Conservation (phyloP, 2,329 filamentous ascomycete genomes). For the Ilyonectria mors-panacis region DNA sequence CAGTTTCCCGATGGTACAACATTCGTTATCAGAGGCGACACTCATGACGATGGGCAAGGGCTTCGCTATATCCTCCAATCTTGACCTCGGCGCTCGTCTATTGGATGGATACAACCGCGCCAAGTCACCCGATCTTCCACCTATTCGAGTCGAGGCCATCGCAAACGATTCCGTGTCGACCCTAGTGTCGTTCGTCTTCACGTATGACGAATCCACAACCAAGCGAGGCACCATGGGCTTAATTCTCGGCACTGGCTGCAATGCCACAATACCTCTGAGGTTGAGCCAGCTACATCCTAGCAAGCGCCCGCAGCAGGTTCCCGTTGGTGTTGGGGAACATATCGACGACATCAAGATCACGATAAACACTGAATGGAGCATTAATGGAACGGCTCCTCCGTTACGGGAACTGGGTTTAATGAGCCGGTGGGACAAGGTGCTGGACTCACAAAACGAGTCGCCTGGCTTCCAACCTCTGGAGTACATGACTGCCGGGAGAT, state of each 20-base stretch:
- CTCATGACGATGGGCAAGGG: conserved; percentile 81
- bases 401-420: conserved; percentile 75
- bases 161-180: conserved; percentile 88
- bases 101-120: conserved; percentile 70
- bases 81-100: conserved; percentile 73
- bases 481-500: conserved; percentile 86
- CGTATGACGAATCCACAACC: conserved; percentile 71
- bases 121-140: conserved; percentile 67
- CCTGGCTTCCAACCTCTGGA: conserved; percentile 88
- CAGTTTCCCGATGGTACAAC: conserved; percentile 79
- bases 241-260: conserved; percentile 86
- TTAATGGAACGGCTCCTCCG: conserved; percentile 80
- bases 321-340: conserved; percentile 61
- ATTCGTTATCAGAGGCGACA: conserved; percentile 72
- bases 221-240: conserved; percentile 83
- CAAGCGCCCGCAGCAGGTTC: conserved; percentile 70
- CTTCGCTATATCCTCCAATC: conserved; percentile 72
- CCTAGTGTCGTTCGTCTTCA: conserved; percentile 82
- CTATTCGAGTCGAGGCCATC: conserved; percentile 80
- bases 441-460: conserved; percentile 77
- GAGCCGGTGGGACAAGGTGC: conserved; percentile 77
- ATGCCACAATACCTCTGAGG: conserved; percentile 83
- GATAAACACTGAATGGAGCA: conserved; percentile 89
- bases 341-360: conserved; percentile 75
- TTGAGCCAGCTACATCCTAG: conserved; percentile 72